Evolutionary conservation across 2,329 filamentous ascomycete species (phyloP).

Genomic region (Exophiala spinifera): DNA sequence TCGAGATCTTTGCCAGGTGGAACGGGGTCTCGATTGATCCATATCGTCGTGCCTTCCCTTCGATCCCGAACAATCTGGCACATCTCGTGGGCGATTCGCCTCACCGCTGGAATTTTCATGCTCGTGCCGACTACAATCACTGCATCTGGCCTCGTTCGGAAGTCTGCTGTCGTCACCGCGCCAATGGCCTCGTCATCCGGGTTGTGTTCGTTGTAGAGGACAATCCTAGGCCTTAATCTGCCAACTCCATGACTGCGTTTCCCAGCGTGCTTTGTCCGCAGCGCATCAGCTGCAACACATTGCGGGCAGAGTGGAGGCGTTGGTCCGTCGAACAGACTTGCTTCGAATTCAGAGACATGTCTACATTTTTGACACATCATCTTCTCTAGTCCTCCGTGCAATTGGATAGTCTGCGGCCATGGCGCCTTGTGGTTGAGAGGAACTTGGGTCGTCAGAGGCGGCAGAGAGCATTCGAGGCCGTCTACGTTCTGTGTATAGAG

Average conservation of each 20-base stretch:
- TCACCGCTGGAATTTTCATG: constrained; percentile 89
- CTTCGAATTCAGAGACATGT: constrained; percentile 70
- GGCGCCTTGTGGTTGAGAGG: constrained; percentile 81
- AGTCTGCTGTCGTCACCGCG: constrained; percentile 79
- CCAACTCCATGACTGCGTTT: constrained; percentile 94
- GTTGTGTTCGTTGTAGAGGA: constrained; percentile 95
- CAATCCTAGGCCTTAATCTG: constrained; percentile 83
- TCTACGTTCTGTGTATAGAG: constrained; percentile 98
- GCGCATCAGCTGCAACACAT: constrained; percentile 71
- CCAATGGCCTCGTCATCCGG: constrained; percentile 96
- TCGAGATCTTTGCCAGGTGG: constrained; percentile 81
- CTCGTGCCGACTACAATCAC: constrained; percentile 94
- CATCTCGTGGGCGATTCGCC: constrained; percentile 84
- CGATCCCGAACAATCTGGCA: constrained; percentile 80
- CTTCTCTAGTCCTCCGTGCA: constrained; percentile 89
- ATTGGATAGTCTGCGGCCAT: constrained; percentile 89
- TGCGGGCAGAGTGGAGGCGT: constrained; percentile 74
- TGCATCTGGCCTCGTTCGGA: constrained; percentile 82
- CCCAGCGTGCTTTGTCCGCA: constrained; percentile 71
- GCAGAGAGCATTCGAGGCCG: constrained; percentile 81
- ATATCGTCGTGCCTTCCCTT: constrained; percentile 80
- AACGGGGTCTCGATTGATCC: constrained; percentile 88
- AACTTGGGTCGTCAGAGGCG: constrained; percentile 74
- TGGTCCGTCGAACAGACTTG: constrained; percentile 76
- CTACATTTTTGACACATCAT: constrained; percentile 97